phyloP scores from a whole-genome alignment of 306 rosid species.

The Mimosa bimucronata region DNA sequence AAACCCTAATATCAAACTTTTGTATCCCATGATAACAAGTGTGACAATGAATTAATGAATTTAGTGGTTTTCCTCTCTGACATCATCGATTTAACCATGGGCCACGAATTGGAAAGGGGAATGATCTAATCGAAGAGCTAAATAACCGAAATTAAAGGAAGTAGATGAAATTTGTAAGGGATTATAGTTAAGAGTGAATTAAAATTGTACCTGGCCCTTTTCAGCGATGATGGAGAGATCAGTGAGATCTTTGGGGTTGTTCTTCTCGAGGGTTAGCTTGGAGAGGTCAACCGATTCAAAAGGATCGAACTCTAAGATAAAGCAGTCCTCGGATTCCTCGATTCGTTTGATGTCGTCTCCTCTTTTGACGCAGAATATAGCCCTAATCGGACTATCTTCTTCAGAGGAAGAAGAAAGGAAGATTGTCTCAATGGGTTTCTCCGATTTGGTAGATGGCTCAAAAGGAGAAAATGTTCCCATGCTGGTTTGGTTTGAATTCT shows the following conservation, averaged over 20 bases:
- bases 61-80: background rate
- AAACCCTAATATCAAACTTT: background rate
- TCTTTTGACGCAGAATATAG: conserved; percentile 50
- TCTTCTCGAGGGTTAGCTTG: conserved; percentile 27
- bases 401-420: background rate
- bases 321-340: conserved; percentile 71
- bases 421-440: background rate
- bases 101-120: background rate
- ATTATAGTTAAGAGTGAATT: background rate
- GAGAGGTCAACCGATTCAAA: conserved; percentile 27
- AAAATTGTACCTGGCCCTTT: conserved; percentile 63
- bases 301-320: conserved; percentile 71
- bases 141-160: background rate
- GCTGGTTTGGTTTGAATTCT: background rate
- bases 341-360: conserved; percentile 47
- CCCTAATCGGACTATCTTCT: conserved; percentile 47
- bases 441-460: background rate
- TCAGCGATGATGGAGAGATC: conserved; percentile 58
- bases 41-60: background rate
- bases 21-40: background rate
- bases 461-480: no score
- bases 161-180: background rate
- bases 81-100: background rate
- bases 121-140: background rate
- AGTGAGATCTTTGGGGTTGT: background rate